These are phyloP conservation scores for Schizophyllum amplum DNA, from an alignment of 1,284 basidiomycete species.

Conservation along the genomic window DNA sequence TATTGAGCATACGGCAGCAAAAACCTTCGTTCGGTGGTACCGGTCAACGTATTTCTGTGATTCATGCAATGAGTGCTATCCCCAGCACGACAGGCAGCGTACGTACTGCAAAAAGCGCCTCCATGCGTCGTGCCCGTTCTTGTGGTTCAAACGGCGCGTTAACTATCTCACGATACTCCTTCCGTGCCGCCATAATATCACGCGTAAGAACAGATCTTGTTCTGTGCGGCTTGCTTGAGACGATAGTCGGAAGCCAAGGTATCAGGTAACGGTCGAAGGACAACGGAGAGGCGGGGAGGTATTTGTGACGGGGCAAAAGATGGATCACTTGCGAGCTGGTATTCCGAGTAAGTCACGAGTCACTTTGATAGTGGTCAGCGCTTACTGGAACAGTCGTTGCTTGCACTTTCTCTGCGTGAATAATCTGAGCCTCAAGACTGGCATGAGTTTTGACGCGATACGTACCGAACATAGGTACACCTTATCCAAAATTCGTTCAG, in stretches of 20 bases:
- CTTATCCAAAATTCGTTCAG: neutral
- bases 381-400: neutral
- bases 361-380: neutral
- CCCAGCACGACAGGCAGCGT: neutral
- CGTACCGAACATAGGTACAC: neutral
- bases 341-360: too few relatives aligned
- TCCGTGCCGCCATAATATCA: neutral
- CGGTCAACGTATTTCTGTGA: neutral
- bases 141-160: neutral
- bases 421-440: neutral
- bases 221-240: neutral
- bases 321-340: neutral
- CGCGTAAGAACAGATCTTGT: neutral
- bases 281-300: neutral
- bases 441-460: neutral
- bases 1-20: neutral
- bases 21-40: neutral
- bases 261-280: neutral
- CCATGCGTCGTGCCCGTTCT: neutral
- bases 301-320: neutral
- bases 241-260: neutral
- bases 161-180: neutral
- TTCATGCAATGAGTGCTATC: neutral
- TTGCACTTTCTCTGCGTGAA: neutral
- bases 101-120: neutral